Evolutionary conservation across 2,329 filamentous ascomycete species (phyloP).

Genomic region (Fusarium dlaminii): DNA sequence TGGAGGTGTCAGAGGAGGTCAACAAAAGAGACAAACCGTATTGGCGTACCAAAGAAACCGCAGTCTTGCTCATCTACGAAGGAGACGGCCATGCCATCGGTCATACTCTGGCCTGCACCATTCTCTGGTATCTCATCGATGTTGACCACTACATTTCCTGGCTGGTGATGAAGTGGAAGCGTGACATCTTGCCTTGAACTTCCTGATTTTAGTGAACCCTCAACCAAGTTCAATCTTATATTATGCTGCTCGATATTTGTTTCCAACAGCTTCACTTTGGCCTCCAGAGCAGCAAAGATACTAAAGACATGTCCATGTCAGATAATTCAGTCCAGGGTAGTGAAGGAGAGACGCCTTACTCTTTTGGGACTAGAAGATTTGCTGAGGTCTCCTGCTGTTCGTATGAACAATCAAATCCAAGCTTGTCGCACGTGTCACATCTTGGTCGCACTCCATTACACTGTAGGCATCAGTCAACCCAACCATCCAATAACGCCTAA

Average conservation of each 20-base stretch:
- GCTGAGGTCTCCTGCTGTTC: slow-evolving; percentile 1
- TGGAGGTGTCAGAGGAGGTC: fast-evolving
- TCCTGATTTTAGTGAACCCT: neutral
- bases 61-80: slow-evolving; percentile 11
- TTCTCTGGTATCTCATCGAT: neutral
- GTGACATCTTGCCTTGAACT: neutral
- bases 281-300: neutral
- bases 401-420: neutral
- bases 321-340: neutral
- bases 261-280: neutral
- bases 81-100: slow-evolving; percentile 1
- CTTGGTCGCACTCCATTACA: neutral
- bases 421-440: slow-evolving; percentile 10
- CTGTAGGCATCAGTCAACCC: fast-evolving
- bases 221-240: neutral
- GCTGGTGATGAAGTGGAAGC: neutral
- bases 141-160: neutral
- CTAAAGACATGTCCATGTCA: neutral
- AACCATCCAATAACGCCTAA: neutral
- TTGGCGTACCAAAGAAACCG: neutral
- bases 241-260: neutral
- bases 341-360: neutral
- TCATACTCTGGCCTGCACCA: neutral
- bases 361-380: slow-evolving; percentile 6
- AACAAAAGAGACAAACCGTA: fast-evolving